Evolutionary conservation across 257 asterid species (phyloP).

Genomic region (Euphrasia confusa): DNA sequence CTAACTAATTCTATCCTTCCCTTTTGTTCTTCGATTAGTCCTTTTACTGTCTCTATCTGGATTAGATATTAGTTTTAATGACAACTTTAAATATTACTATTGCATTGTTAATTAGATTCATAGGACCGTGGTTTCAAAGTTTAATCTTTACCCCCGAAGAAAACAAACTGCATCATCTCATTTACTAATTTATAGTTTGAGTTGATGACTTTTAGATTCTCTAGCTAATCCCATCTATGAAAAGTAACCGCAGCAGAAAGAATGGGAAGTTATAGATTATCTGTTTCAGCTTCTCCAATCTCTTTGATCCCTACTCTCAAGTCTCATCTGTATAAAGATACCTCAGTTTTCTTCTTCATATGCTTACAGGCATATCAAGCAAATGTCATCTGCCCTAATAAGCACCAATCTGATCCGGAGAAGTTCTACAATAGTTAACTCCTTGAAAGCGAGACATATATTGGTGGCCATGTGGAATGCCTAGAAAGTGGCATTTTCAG

Average conservation of each 20-base stretch:
- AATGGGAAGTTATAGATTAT: conserved; percentile 19
- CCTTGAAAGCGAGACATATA: conserved; percentile 97
- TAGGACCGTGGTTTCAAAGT: neutral
- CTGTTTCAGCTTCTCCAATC: conserved; percentile 17
- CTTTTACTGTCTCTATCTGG: neutral
- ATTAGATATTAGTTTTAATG: neutral
- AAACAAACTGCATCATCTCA: neutral
- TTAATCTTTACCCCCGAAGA: neutral
- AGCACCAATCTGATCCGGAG: conserved; percentile 97
- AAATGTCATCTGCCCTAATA: conserved; percentile 94
- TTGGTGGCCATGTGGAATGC: conserved; percentile 99
- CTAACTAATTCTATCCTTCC: neutral
- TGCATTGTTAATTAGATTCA: conserved; percentile 5
- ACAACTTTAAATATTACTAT: neutral
- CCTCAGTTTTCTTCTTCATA: conserved; percentile 27
- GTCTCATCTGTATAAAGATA: conserved; percentile 14
- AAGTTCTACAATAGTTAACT: conserved; percentile 73
- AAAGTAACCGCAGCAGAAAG: neutral
- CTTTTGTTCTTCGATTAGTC: neutral
- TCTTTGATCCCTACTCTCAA: conserved; percentile 7
- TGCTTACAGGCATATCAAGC: conserved; percentile 86
- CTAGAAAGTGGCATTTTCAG: conserved; percentile 99
- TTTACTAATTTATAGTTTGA: conserved; percentile 16
- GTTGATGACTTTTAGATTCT: conserved; percentile 19
- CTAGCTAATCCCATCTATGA: conserved; percentile 16